These are phyloP conservation scores for Alternaria solani DNA, from an alignment of 2,329 filamentous ascomycete species.

Conservation along the genomic window DNA sequence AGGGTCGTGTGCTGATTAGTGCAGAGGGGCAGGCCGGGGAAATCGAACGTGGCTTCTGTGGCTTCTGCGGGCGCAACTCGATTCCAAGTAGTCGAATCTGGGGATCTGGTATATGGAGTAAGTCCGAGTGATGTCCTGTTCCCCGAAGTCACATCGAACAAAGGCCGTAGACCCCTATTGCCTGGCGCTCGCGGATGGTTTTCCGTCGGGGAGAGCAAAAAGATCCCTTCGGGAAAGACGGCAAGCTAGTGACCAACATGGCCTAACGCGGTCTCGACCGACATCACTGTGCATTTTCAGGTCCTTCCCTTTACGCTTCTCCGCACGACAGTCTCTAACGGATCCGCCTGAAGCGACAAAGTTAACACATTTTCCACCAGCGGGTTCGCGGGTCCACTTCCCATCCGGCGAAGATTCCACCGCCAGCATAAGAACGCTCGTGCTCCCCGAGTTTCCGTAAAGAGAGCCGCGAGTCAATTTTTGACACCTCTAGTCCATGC, in stretches of 20 bases:
- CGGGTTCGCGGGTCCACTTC: constrained; percentile 16
- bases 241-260: constrained; percentile 7
- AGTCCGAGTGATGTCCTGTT: constrained; percentile 31
- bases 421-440: constrained; percentile 33
- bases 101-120: neutral
- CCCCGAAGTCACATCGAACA: constrained; percentile 29
- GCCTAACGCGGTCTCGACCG: constrained; percentile 18
- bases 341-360: constrained; percentile 24
- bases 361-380: constrained; percentile 11
- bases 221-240: constrained; percentile 15
- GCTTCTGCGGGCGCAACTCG: neutral
- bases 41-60: neutral
- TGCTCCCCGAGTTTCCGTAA: constrained; percentile 26
- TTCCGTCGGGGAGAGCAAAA: constrained; percentile 30
- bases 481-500: constrained; percentile 13
- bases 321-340: constrained; percentile 25
- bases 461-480: constrained; percentile 21
- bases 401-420: constrained; percentile 19
- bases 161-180: constrained; percentile 21
- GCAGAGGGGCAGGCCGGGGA: neutral
- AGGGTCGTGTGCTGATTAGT: neutral
- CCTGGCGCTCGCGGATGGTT: constrained; percentile 19
- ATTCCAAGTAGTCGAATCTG: constrained; percentile 4
- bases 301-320: constrained; percentile 24
- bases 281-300: constrained; percentile 30